Base-by-base conservation (phyloP, 164 flowering plant species). In the Stephania yunnanensis region DNA sequence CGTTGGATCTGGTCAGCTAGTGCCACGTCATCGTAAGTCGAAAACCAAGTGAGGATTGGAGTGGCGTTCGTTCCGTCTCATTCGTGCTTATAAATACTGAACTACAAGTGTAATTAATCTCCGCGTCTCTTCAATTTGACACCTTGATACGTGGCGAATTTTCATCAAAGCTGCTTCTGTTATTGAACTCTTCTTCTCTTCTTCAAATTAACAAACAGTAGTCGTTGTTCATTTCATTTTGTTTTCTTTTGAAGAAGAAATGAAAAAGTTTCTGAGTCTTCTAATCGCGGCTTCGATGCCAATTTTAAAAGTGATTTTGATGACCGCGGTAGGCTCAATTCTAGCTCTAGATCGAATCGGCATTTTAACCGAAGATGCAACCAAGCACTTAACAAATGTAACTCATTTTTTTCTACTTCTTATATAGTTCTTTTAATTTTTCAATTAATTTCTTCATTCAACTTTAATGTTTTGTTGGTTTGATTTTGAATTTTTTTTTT, bases 321-420 rank as follows among this genome's bases (percentile, higher is more conserved):
- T 87, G 44, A 89, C 92, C 25, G 87, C 80, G 36, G 73, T 87
- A 36, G 92, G 92, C 1, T 80, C 83, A 0, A 74, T 86, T 76
- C 82, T 89, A 25, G 92, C 90, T 0, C 20, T 80, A 4, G 86
- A 83, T 36, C 78, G 67, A 29, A 52, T 87, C 22, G 74, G 75
- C 67, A 61, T 89, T 36, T 71, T 87, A 65, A 88, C 86, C 3
- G 80, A 81, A n/a, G 85, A 84, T 74, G 87, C 92, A 1, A 80
- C 86, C 77, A 83, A 85, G 67, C 87, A 86, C 77, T 70, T 89
- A 30, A 89, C 87, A 71, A 80, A 74, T 74, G 90, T 86, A 75
- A 82, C 42, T 36, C 42, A 2, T 2, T 36, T 36, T 36, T 36
- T 25, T 25, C 25, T 25, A 25, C 25, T 25, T 25, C 25, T 25